Conservation (phyloP, 352 stramenopile species). For the Phytophthora pistaciae region DNA sequence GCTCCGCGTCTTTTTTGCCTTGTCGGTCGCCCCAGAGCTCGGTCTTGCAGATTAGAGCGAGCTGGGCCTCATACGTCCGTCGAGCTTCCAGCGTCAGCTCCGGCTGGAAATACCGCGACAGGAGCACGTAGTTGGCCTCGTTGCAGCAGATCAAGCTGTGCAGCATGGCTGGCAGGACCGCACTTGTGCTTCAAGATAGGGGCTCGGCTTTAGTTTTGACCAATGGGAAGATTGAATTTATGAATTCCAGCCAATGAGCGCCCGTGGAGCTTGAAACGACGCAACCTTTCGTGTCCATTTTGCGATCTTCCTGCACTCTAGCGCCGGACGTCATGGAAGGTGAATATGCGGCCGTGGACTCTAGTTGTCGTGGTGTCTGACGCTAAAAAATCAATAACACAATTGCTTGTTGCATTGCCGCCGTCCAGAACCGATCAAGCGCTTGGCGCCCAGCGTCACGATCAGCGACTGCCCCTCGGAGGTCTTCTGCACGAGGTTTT, state of each 20-base stretch:
- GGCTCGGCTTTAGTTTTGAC: neutral
- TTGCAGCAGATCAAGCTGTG: conserved; percentile 77
- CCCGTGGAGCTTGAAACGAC: conserved; percentile 20
- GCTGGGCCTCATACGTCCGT: conserved; percentile 56
- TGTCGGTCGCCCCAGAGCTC: conserved; percentile 39
- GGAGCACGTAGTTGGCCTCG: conserved; percentile 71
- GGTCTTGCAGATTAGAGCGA: conserved; percentile 52
- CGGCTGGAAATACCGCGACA: conserved; percentile 73
- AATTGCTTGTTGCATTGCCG: neutral
- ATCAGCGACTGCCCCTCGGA: conserved; percentile 90
- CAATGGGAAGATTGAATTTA: neutral
- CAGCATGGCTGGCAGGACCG: conserved; percentile 48
- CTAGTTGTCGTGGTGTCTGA: neutral
- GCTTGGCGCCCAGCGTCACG: conserved; percentile 79
- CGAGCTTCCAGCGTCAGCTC: conserved; percentile 53
- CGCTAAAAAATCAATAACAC: neutral
- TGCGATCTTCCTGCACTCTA: conserved; percentile 34
- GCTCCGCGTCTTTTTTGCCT: conserved; percentile 20
- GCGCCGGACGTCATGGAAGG: conserved; percentile 39
- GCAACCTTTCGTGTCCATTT: conserved; percentile 30
- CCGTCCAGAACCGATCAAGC: conserved; percentile 59
- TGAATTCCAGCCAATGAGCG: neutral
- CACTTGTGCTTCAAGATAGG: neutral
- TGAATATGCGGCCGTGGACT: conserved; percentile 14
- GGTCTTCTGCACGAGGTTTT: conserved; percentile 91